Percentiles rank a stretch among this genome's conserved stretches.
phyloP scores from a whole-genome alignment of 495 filamentous ascomycete genomes.

The Hyphodiscus hymeniophilus region DNA sequence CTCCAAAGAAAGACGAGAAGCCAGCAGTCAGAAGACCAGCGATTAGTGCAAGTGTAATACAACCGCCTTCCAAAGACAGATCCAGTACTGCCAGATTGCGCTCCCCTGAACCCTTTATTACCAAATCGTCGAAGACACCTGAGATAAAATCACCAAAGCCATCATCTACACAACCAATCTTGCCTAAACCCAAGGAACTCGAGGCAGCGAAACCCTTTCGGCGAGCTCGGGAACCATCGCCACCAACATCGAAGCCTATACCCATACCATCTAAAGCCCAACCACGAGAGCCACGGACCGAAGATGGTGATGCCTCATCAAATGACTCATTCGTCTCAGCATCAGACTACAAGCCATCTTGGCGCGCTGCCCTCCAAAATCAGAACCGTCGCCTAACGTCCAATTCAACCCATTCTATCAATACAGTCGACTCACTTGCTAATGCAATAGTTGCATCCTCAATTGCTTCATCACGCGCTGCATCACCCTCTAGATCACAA shows the following conservation, averaged over 20 bases:
- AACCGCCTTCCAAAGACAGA: neutral
- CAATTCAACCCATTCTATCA: slow-evolving; percentile 6
- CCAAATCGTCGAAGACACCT: slow-evolving; percentile 2
- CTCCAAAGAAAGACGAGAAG: slow-evolving; percentile 19
- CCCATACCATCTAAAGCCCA: slow-evolving; percentile 9
- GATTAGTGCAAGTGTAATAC: neutral
- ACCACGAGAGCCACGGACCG: neutral
- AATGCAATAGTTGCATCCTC: slow-evolving; percentile 84
- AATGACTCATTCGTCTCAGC: slow-evolving; percentile 25
- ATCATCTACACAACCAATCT: neutral
- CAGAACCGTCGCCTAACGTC: slow-evolving; percentile 7
- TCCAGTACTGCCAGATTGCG: neutral
- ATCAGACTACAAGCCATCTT: slow-evolving; percentile 15
- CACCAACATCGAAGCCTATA: slow-evolving; percentile 12
- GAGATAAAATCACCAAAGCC: slow-evolving; percentile 13
- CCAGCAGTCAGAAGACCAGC: slow-evolving; percentile 26
- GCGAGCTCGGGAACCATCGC: too few relatives aligned
- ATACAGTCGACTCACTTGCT: slow-evolving; percentile 31
- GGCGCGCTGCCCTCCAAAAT: slow-evolving; percentile 1
- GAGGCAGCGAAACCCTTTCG: neutral
- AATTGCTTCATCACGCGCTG: slow-evolving; percentile 61
- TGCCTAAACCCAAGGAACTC: neutral
- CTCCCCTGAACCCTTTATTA: neutral
- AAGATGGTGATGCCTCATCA: slow-evolving; percentile 15
- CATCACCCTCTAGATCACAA: slow-evolving; percentile 39